Evolutionary conservation across 257 asterid genomes (phyloP), one percentile per base, ranked within the genome.

Genomic region (Solanum boliviense): DNA sequence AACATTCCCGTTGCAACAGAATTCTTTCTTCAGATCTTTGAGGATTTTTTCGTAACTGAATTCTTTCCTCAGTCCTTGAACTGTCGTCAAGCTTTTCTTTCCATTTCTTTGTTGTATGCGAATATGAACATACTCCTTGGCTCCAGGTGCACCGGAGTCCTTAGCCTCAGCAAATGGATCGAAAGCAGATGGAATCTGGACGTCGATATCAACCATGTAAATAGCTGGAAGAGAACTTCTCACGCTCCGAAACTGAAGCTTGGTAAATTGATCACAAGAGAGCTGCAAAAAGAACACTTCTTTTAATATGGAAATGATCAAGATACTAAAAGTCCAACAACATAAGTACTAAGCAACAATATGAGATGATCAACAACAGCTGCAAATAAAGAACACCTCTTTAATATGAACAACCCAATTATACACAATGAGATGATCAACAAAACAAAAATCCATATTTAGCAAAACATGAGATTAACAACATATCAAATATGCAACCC

Each of bases 91-190:
- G 87, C 94, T 92, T 86, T 96, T 96, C 90, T 93, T 95, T 5
- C 98, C 98, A 94, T 95, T 96, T 91, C 98, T 93, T 85, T 96
- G 98, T 76, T 96, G 99, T 25, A 96, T 93, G 7, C 99, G 95
- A 4, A 96, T 92, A 88, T 96, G 99, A 39, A 96, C 99, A 93
- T 96, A 93, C 88, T 94, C 98, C 32, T 95, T 94, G 3, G 93
- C 90, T 12, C 96, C 96, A 3, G 96, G 88, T 21, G 92, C 94
- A 18, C 92, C 94, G 5, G 94, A 88, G 25, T 94, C 93, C 87
- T 93, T 90, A n/a, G 95, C 97, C 92, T 94, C 98, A 0, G 96
- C 91, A 84, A 95, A 95, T 21, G 98, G 98, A 90, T 95, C 97
- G 72, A 91, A 94, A 87, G 96, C 94, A 21, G 91, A 21, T 85